Evolutionary conservation across 306 rosid species (phyloP), one percentile per base, ranked within the genome.

Genomic region (Chamaecrista fasciculata): DNA sequence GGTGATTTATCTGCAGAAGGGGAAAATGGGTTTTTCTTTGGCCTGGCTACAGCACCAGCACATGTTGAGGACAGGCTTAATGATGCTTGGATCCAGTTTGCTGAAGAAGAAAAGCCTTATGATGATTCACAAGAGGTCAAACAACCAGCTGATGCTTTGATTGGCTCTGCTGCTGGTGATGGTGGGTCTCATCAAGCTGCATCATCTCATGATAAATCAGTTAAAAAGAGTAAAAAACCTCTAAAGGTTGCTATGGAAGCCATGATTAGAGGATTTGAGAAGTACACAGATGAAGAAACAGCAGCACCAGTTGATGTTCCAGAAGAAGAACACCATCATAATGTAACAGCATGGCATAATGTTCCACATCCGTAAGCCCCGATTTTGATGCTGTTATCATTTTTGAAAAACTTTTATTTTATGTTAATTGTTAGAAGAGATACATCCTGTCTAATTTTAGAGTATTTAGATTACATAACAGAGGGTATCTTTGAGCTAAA

Each of bases 301-400:
- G 79, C 28, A 62, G 82, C 71, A 55, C 76, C 72, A 44, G 79
- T 76, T 67, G 52, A 74, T 19, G 46, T 59, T 25, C 46, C 28
- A 43, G 31, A 61, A 8, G 81, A 81, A 68, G 85, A 76, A 46
- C 61, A 67, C 46, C 87, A 79, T 39, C 91, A 81, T 49, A 88
- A 90, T 0, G 97, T 94, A 62, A 85, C 98, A 64, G 92, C 97
- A 56, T 94, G 98, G 98, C 98, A 94, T 89, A 88, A 94, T 67
- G 92, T 88, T 80, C 85, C 87, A 26, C 82, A 76, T 79, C 98
- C 96, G 97, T 94, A 85, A 78, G 96, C 44, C 64, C 70, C 40
- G 40, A 15, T 23, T 61, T 72, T 57, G 34, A 60, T 62, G 75
- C 74, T 36, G 46, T 16, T 59, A 19, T 59, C 46, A 33, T 16